Evolutionary conservation across 2,329 filamentous ascomycete species (phyloP), one percentile per base, ranked within the genome.

Genomic region (Alternaria conjuncta): DNA sequence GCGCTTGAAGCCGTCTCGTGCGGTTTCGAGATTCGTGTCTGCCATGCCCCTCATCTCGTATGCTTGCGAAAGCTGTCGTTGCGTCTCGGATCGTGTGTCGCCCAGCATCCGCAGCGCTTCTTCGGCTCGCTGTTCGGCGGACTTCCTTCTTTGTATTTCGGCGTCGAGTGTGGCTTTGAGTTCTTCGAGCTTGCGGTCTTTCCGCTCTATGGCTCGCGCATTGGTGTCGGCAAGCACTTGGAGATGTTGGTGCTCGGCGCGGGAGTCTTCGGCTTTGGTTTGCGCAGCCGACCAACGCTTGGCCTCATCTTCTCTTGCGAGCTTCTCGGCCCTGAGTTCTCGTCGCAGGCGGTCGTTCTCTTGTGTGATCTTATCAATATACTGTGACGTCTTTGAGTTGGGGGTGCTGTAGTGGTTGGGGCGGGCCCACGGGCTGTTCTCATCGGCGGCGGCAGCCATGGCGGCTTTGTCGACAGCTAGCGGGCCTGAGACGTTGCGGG

Each of bases 311-410:
- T 93, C 90, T 47, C 90, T 86, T 49, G 79, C 80, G 18, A 81
- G 72, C 55, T 78, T 75, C 64, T 83, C 80, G 3, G 80, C 78
- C 30, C 78, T 79, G 46, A 84, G 73, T 67, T 95, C 92, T 56
- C 92, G 87, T 71, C 92, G 92, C 49, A 95, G 83, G 44, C 89
- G 86, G 74, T 95, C 92, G 70, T 94, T 94, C 75, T 95, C 92
- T 57, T 90, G 89, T 75, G 93, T 92, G 57, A 96, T 86, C 74
- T 89, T 88, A 80, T 96, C 93, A 78, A 96, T 95, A 66, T 78
- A 79, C 36, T 79, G 77, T 5, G 75, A 78, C 2, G 78, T 79
- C 55, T 80, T 80, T 15, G 75, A 76, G 60, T 75, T 75, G 26
- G 72, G 72, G 10, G 75, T 67, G 63, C 66, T 74, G 67, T 73